Evolutionary conservation across 1,284 basidiomycete species (phyloP), one percentile per base, ranked within the genome.

Genomic region (Papiliotrema flavescens): DNA sequence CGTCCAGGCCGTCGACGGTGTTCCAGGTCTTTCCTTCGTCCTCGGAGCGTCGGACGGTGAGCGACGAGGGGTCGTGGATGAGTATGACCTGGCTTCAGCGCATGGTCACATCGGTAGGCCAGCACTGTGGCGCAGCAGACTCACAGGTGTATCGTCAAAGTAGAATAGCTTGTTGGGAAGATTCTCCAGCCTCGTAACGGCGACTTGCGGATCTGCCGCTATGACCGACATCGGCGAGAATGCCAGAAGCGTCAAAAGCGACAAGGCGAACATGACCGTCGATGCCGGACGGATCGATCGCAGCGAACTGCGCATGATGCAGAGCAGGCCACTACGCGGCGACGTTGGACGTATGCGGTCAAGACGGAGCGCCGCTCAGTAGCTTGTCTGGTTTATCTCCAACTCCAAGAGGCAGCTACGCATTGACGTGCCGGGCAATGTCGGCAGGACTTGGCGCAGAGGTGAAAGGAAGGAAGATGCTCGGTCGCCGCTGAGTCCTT

Each of bases 11-110:
- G 0, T 81, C 76, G 48, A 87, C 84, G 47, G 69, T 73, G 1
- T 73, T 74, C 92, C 93, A 98, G 0, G 78, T 76, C 76, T 87
- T 92, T 49, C 95, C 95, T 78, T 98, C 95, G 69, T 98, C 85
- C n/a, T 81, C 79, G 2, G 91, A 94, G 5, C 93, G 82, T 66
- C 85, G 85, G 7, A 98, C 80, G 54, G 84, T 80, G 11, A 87
- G 83, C 13, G 82, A 79, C 19, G 82, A 66, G 1, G 83, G 76
- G 74, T 98, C 93, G 71, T 93, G 89, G 69, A 90, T 92, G 50
- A 97, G 79, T 11, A 86, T 86, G 55, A 82, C 81, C 85, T 96
- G 75, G 1, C 51, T 20, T 54, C 24, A 41, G 41, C 55, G 11
- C 55, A 53, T 20, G 20, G 7, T 5, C n/a, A 8, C 46, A 19